Conservation (phyloP, 73 alveolate genomes). For the Paramecium biaurelia region DNA sequence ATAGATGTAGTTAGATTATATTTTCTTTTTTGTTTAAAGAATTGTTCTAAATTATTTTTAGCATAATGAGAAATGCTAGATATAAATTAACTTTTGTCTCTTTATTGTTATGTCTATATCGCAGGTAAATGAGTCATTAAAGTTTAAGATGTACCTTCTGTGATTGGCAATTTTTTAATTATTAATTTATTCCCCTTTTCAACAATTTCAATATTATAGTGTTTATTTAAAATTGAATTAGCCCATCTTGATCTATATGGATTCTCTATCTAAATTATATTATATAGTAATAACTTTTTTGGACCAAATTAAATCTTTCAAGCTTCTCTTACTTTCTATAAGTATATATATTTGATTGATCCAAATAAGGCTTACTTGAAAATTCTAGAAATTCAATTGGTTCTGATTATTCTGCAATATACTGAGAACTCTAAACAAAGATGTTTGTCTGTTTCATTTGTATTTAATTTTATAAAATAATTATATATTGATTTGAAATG, state of each 20-base stretch:
- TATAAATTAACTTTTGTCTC: not conserved
- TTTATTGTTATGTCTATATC: not conserved
- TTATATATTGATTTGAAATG: not conserved
- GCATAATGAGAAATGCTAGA: not conserved
- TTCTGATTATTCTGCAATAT: not conserved
- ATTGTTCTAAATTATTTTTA: not conserved
- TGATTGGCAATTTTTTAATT: not conserved
- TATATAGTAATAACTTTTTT: not conserved
- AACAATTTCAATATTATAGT: not conserved
- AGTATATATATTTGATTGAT: not conserved
- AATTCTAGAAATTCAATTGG: not conserved
- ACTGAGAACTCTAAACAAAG: not conserved
- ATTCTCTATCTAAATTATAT: not conserved
- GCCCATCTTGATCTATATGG: not conserved
- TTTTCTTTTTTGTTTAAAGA: not conserved
- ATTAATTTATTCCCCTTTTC: not conserved
- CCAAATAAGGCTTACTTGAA: not conserved
- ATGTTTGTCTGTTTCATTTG: not conserved
- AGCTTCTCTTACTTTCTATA: not conserved
- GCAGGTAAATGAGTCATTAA: not conserved
- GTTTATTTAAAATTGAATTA: not conserved
- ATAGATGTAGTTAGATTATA: not conserved
- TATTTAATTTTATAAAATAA: not conserved
- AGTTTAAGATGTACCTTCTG: not conserved
- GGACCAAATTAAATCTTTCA: not conserved